A percentile compares a stretch with the other conserved stretches of the same genome.
Evolutionary conservation across 2,329 filamentous ascomycete genomes (phyloP).

Genomic region (Triangularia verruculosa): DNA sequence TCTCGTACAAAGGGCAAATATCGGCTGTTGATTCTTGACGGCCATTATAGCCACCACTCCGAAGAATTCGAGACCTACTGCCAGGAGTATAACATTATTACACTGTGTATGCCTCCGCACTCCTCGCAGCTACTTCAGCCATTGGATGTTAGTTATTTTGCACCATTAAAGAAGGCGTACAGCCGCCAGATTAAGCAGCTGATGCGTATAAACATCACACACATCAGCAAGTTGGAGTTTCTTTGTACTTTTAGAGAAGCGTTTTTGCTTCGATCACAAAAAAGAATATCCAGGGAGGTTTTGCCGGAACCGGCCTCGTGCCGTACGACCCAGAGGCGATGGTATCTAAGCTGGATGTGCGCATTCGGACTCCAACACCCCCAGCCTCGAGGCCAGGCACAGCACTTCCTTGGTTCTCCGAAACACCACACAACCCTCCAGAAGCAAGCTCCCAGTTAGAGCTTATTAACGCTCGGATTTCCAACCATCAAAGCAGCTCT

Average conservation of each 20-base stretch:
- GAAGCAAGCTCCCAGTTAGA: not conserved
- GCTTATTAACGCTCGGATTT: slow-evolving; percentile 5
- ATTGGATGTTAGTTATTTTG: slow-evolving; percentile 6
- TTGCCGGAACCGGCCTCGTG: slow-evolving; percentile 12
- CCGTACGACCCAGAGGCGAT: slow-evolving; percentile 16
- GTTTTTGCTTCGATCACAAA: slow-evolving; percentile 16
- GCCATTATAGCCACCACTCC: slow-evolving; percentile 14
- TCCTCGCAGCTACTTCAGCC: slow-evolving; percentile 3
- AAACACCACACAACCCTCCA: slow-evolving; percentile 3
- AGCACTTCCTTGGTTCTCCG: slow-evolving; percentile 1
- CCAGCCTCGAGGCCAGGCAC: not conserved
- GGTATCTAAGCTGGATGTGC: slow-evolving; percentile 6
- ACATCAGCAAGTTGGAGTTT: slow-evolving; percentile 16
- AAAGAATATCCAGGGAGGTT: slow-evolving; percentile 10
- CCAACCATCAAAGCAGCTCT: no score
- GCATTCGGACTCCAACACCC: no score
- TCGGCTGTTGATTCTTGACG: slow-evolving; percentile 13
- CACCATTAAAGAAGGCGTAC: no score
- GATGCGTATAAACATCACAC: slow-evolving; percentile 9
- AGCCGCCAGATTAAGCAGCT: no score
- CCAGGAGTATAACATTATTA: slow-evolving; percentile 5
- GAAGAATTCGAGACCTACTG: slow-evolving; percentile 11
- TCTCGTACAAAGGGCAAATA: no score
- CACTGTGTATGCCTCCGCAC: not conserved
- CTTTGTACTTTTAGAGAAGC: slow-evolving; percentile 9